phyloP scores from a whole-genome alignment of 352 stramenopile species.

The Phytophthora fragariae region DNA sequence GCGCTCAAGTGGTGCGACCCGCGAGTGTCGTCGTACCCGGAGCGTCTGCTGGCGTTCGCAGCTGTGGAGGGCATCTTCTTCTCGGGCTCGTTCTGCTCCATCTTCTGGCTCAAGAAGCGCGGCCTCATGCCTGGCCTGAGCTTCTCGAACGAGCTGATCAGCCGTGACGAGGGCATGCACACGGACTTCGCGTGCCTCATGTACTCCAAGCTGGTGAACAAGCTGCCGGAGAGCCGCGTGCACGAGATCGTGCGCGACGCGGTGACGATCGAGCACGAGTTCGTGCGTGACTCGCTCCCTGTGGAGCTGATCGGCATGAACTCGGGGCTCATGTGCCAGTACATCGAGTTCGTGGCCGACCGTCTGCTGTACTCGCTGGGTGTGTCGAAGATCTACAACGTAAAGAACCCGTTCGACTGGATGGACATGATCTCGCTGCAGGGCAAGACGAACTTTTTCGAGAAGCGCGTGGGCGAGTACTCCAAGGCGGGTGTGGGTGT shows the following conservation, averaged over 20 bases:
- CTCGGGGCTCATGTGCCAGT: constrained; percentile 97
- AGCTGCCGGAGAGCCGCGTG: constrained; percentile 93
- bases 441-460: constrained; percentile 94
- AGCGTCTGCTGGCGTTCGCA: no score
- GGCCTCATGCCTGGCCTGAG: no score
- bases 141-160: no score
- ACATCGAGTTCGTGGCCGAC: constrained; percentile 99
- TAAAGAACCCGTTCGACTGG: constrained; percentile 98
- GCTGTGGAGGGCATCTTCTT: no score
- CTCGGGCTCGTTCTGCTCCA: no score
- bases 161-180: no score
- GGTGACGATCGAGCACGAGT: constrained; percentile 98
- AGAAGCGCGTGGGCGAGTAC: constrained; percentile 99
- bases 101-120: no score
- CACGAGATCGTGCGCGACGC: constrained; percentile 96
- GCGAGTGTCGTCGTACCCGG: no score
- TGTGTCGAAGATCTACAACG: constrained; percentile 94
- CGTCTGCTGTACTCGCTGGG: constrained; percentile 94
- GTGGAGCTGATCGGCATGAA: constrained; percentile 99
- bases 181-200: no score
- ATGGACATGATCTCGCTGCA: constrained; percentile 99
- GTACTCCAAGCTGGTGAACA: no score
- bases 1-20: constrained; percentile 92
- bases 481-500: constrained; percentile 97
- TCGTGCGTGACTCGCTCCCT: constrained; percentile 96